Evolutionary conservation across 2,329 filamentous ascomycete species (phyloP).

Genomic region (Chalara sp.): DNA sequence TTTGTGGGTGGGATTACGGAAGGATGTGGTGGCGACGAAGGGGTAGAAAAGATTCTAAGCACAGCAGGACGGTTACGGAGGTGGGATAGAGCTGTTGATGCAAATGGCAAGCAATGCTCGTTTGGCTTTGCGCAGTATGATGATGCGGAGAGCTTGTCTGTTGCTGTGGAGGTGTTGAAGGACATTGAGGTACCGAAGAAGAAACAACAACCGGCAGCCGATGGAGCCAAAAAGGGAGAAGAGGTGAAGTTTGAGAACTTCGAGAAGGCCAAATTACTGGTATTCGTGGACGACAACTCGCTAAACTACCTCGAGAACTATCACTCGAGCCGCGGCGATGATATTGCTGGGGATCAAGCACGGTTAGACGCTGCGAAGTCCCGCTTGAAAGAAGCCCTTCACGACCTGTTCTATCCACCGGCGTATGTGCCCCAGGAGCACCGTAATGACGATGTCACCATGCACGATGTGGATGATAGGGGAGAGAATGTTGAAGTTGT

Average conservation of each 20-base stretch:
- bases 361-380: constrained; percentile 63
- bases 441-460: constrained; percentile 58
- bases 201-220: constrained; percentile 51
- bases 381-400: constrained; percentile 61
- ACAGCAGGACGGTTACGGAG: constrained; percentile 74
- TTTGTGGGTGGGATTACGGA: constrained; percentile 84
- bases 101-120: constrained; percentile 71
- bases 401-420: constrained; percentile 65
- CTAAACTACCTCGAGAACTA: constrained; percentile 81
- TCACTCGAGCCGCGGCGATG: constrained; percentile 58
- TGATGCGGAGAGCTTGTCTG: constrained; percentile 79
- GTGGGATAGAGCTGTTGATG: constrained; percentile 74
- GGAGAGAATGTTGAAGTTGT: constrained; percentile 74
- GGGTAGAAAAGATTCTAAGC: constrained; percentile 69
- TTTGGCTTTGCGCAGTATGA: constrained; percentile 97
- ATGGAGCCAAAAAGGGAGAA: constrained; percentile 32
- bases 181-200: constrained; percentile 77
- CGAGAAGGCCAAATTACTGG: constrained; percentile 64
- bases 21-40: constrained; percentile 68
- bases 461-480: constrained; percentile 54
- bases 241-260: constrained; percentile 30
- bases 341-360: constrained; percentile 54
- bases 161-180: constrained; percentile 76
- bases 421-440: constrained; percentile 43
- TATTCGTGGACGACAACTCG: constrained; percentile 77